phyloP scores from a whole-genome alignment of 2,329 filamentous ascomycete genomes.

The Apiospora malaysiana region DNA sequence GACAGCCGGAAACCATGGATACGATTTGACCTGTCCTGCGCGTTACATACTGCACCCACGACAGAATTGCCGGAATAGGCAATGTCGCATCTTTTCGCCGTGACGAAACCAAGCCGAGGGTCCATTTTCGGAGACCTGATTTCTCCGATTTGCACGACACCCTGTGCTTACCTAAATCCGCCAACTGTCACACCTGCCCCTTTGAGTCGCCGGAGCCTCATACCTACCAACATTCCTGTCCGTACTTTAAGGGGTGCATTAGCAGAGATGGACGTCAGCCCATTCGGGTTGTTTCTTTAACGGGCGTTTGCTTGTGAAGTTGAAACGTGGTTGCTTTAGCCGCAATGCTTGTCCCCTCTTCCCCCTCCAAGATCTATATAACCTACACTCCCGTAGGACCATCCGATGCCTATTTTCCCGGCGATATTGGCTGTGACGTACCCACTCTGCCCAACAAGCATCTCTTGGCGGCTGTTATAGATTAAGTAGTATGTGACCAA shows the following conservation, averaged over 20 bases:
- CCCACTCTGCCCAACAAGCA: slow-evolving; percentile 30
- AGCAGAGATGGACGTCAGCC: background rate
- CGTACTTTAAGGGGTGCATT: background rate
- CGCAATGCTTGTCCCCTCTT: slow-evolving; percentile 20
- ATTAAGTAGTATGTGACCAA: slow-evolving; percentile 7
- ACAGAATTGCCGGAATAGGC: background rate
- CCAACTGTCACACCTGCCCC: background rate
- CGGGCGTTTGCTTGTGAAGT: background rate
- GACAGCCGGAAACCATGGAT: background rate
- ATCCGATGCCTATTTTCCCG: slow-evolving; percentile 29
- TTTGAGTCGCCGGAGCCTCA: background rate
- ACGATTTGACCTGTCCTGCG: too few relatives aligned
- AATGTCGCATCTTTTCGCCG: background rate
- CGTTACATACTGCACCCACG: background rate
- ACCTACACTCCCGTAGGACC: background rate
- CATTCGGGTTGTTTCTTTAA: background rate
- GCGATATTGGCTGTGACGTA: slow-evolving; percentile 28
- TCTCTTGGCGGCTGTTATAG: slow-evolving; percentile 27
- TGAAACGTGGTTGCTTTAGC: slow-evolving; percentile 28
- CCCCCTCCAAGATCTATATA: background rate
- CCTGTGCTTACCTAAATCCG: background rate
- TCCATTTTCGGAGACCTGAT: background rate
- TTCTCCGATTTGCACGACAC: background rate
- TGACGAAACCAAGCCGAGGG: background rate
- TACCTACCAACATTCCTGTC: background rate